Base-by-base conservation (phyloP, 2,329 filamentous ascomycete species). In the Fusarium nisikadoi region DNA sequence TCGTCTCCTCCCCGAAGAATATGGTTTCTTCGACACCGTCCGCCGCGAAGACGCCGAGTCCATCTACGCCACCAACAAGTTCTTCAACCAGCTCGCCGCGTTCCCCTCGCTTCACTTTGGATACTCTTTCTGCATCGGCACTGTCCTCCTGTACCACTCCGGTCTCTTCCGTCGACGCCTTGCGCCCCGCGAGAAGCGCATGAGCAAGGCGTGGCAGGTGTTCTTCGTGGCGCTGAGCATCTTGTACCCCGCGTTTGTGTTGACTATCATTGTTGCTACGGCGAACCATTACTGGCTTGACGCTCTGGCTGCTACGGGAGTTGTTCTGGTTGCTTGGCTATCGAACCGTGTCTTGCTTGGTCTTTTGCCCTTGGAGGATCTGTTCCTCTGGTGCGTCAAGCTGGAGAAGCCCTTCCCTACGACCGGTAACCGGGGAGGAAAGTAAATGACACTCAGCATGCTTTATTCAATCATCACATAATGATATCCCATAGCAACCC, bases 261-360 rank as follows among this genome's bases (percentile, higher is more conserved):
- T 90, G 53, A 81, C 85, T 1, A 86, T 86, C 35, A 91, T 91
- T 65, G 85, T 91, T 33, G 86, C 88, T 20, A 91, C 89, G 1
- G 89, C 88, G 38, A 91, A 91, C 74, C 89, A 86, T 73, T 86
- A 92, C 78, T 86, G 92, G 50, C 84, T 93, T 8, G 91, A 93
- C 79, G 90, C 91, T 0, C 83, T 91, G 25, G 91, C 89, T 3
- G 90, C 91, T 1, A 85, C 87, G 2, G 73, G 87, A 23, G 89
- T 93, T 6, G 91, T 90, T 50, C 83, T 84, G 1, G 70, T 91
- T 14, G 89, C 89, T 0, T 93, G 89, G 87, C 71, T 81, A 58
- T 83, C 81, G 65, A 87, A 87, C 72, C 80, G 83, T 20, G 77
- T 83, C 19, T 75, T 93, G 58, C 77, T 92, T 65, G 91, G 90